Percentiles rank a stretch among this genome's conserved stretches.
phyloP scores from a whole-genome alignment of 805 yeast genomes.

The Pichia pseudocactophila region DNA sequence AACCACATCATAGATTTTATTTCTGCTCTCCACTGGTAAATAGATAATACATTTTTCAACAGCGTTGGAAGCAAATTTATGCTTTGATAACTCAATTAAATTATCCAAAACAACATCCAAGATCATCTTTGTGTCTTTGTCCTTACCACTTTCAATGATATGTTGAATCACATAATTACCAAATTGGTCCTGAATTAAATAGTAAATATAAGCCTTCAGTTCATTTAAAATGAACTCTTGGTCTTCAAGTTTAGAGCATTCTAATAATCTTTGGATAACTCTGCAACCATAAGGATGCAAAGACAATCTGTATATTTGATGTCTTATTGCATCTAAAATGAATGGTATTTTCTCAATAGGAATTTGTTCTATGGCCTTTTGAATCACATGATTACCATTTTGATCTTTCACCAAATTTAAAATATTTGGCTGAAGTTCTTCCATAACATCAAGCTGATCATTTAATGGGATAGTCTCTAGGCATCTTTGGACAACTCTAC shows the following conservation, averaged over 20 bases:
- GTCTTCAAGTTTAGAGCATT: slow-evolving; percentile 59
- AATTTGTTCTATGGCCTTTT: slow-evolving; percentile 82
- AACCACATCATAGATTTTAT: slow-evolving; percentile 56
- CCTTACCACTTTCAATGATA: slow-evolving; percentile 75
- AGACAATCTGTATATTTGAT: slow-evolving; percentile 73
- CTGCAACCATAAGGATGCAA: slow-evolving; percentile 98
- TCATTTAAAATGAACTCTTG: slow-evolving; percentile 62
- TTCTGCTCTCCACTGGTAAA: slow-evolving; percentile 58
- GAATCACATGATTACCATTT: slow-evolving; percentile 96
- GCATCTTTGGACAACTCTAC: slow-evolving; percentile 94
- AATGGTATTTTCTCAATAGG: slow-evolving; percentile 65
- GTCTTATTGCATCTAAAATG: slow-evolving; percentile 60
- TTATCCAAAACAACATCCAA: slow-evolving; percentile 56
- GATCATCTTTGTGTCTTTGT: slow-evolving; percentile 47
- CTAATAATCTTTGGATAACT: slow-evolving; percentile 87
- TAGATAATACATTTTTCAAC: slow-evolving; percentile 85
- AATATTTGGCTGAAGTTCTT: slow-evolving; percentile 55
- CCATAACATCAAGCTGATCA: slow-evolving; percentile 59
- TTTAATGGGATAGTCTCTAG: slow-evolving; percentile 58
- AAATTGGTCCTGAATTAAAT: slow-evolving; percentile 87
- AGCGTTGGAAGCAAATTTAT: slow-evolving; percentile 95
- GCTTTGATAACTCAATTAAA: slow-evolving; percentile 73
- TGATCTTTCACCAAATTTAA: slow-evolving; percentile 80
- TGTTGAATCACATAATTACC: slow-evolving; percentile 98
- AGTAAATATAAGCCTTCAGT: slow-evolving; percentile 60